phyloP scores from a whole-genome alignment of 1,284 basidiomycete species.

The Caloboletus firmus region DNA sequence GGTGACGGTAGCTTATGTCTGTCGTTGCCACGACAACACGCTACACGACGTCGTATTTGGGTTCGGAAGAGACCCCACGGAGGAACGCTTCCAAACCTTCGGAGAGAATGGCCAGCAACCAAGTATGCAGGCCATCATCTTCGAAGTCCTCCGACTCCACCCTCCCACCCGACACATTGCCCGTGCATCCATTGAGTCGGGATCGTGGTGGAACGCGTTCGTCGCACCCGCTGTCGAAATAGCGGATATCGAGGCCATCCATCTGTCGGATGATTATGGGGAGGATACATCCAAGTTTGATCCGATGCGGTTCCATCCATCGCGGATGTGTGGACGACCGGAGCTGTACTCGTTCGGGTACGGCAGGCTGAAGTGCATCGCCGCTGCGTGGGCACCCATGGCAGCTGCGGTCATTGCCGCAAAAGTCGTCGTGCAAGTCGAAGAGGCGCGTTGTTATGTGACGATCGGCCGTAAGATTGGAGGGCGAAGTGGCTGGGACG shows the following conservation, averaged over 20 bases:
- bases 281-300: constrained; percentile 40
- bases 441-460: constrained; percentile 25
- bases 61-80: constrained; percentile 39
- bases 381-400: constrained; percentile 52
- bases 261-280: constrained; percentile 44
- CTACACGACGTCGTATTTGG: constrained; percentile 30
- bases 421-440: constrained; percentile 38
- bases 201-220: constrained; percentile 21
- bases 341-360: constrained; percentile 47
- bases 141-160: constrained; percentile 53
- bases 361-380: constrained; percentile 47
- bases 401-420: constrained; percentile 48
- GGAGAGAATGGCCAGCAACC: constrained; percentile 20
- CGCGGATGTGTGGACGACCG: constrained; percentile 17
- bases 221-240: constrained; percentile 18
- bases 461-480: constrained; percentile 23
- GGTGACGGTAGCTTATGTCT: constrained; percentile 37
- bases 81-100: constrained; percentile 33
- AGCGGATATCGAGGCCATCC: constrained; percentile 47
- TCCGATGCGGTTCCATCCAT: constrained; percentile 41
- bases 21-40: constrained; percentile 26
- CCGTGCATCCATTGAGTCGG: constrained; percentile 22
- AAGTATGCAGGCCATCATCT: constrained; percentile 43
- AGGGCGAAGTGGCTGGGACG: constrained; percentile 32
- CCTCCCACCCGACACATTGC: constrained; percentile 54